Evolutionary conservation across 2,329 filamentous ascomycete genomes (phyloP).

Genomic region (Lasiodiplodia sp.): DNA sequence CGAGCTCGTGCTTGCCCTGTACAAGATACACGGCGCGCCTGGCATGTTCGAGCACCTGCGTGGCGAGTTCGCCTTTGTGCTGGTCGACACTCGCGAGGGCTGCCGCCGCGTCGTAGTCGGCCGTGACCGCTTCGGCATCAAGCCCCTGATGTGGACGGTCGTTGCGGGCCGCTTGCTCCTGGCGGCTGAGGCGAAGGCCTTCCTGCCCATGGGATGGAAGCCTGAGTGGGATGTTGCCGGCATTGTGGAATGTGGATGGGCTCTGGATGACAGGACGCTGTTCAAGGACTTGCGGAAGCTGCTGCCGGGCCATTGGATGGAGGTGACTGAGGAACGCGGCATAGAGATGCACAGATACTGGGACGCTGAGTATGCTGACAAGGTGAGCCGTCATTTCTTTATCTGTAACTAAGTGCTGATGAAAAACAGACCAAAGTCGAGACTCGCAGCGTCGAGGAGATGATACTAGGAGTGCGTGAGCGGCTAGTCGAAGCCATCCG

Average conservation of each 20-base stretch:
- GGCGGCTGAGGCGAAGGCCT: slow-evolving; percentile 61
- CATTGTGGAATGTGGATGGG: slow-evolving; percentile 51
- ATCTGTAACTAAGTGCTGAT: too few species aligned
- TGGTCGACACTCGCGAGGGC: slow-evolving; percentile 52
- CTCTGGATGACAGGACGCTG: slow-evolving; percentile 52
- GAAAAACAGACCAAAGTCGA: slow-evolving; percentile 37
- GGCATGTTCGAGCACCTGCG: slow-evolving; percentile 53
- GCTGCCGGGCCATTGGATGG: slow-evolving; percentile 48
- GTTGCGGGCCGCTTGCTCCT: slow-evolving; percentile 50
- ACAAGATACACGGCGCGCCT: slow-evolving; percentile 50
- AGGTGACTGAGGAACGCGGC: slow-evolving; percentile 44
- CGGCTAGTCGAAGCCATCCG: slow-evolving; percentile 58
- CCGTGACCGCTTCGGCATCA: slow-evolving; percentile 63
- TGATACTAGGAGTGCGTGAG: slow-evolving; percentile 56
- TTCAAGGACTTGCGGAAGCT: slow-evolving; percentile 57
- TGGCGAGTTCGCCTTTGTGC: slow-evolving; percentile 60
- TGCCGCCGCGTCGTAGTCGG: slow-evolving; percentile 49
- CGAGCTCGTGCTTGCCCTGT: slow-evolving; percentile 60
- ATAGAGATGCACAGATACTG: slow-evolving; percentile 49
- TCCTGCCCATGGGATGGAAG: slow-evolving; percentile 56
- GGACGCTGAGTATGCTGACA: slow-evolving; percentile 59
- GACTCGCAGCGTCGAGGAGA: slow-evolving; percentile 54
- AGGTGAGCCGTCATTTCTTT: slow-evolving; percentile 42
- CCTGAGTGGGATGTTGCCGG: slow-evolving; percentile 59
- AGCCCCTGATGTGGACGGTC: slow-evolving; percentile 60